A percentile compares a stretch with the other conserved stretches of the same genome.
Conservation (phyloP, 2,329 filamentous ascomycete genomes). For the Monosporascus sp. region DNA sequence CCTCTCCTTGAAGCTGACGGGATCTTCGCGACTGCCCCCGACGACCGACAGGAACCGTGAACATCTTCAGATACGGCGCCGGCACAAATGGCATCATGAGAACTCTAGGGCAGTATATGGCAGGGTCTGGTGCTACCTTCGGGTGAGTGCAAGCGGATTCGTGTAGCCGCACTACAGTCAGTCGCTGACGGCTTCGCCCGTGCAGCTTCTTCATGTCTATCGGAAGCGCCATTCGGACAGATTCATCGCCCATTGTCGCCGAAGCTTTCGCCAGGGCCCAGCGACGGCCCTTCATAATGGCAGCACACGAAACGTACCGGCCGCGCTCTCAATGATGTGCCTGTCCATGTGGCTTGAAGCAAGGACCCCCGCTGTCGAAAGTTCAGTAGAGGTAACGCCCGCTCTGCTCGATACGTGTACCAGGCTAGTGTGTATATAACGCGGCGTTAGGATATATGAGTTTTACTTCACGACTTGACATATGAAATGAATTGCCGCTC, state of each 20-base stretch:
- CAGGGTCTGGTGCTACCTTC: constrained; percentile 90
- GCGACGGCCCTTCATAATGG: constrained; percentile 66
- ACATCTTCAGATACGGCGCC: constrained; percentile 91
- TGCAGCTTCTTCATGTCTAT: constrained; percentile 95
- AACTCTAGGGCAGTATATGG: constrained; percentile 94
- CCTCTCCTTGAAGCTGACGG: background rate
- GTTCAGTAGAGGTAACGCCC: background rate
- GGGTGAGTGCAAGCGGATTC: constrained; percentile 54
- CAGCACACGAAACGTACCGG: constrained; percentile 35
- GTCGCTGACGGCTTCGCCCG: constrained; percentile 13
- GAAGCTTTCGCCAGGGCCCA: constrained; percentile 73
- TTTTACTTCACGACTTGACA: background rate
- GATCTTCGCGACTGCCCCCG: constrained; percentile 4
- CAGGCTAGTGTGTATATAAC: background rate
- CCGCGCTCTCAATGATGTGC: constrained; percentile 22
- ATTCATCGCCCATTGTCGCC: constrained; percentile 70
- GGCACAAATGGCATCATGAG: constrained; percentile 91
- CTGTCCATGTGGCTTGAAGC: background rate
- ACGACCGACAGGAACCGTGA: constrained; percentile 66
- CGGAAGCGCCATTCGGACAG: constrained; percentile 90
- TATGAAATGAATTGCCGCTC: background rate
- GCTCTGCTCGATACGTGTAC: background rate
- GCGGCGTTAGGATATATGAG: background rate
- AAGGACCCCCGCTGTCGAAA: background rate
- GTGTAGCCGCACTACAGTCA: background rate